A percentile compares a stretch with the other conserved stretches of the same genome.
These are phyloP conservation scores for Cladophialophora exuberans DNA, from an alignment of 2,329 filamentous ascomycete genomes.

Conservation along the genomic window DNA sequence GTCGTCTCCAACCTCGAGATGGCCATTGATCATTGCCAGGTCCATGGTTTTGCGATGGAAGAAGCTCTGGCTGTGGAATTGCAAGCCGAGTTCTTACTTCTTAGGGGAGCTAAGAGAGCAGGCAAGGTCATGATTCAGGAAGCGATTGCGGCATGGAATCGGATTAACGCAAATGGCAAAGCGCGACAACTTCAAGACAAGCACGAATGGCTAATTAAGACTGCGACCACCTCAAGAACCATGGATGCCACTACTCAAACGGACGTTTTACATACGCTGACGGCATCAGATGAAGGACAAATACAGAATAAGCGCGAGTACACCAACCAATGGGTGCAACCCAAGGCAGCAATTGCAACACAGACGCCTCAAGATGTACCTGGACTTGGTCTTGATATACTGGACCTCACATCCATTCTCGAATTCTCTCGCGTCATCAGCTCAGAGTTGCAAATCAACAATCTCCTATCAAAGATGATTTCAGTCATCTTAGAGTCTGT, in stretches of 20 bases:
- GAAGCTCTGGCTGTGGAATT: constrained; percentile 64
- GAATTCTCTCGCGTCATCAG: constrained; percentile 68
- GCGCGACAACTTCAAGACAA: constrained; percentile 60
- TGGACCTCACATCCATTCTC: constrained; percentile 66
- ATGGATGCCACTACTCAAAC: constrained; percentile 63
- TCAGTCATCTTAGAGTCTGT: constrained; percentile 67
- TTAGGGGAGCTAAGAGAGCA: constrained; percentile 61
- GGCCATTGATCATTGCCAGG: constrained; percentile 63
- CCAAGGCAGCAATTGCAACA: constrained; percentile 20
- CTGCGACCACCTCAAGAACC: constrained; percentile 54
- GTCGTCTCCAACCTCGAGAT: constrained; percentile 58
- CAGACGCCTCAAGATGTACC: constrained; percentile 31
- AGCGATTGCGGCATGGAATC: constrained; percentile 61
- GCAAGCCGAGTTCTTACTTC: constrained; percentile 62
- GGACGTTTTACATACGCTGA: constrained; percentile 40
- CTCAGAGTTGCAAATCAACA: constrained; percentile 66
- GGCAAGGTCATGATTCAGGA: constrained; percentile 62
- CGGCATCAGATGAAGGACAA: constrained; percentile 36
- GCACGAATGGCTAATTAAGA: constrained; percentile 64
- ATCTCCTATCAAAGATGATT: constrained; percentile 65
- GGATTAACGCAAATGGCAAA: constrained; percentile 63
- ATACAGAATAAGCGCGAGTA: constrained; percentile 38
- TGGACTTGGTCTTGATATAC: constrained; percentile 58
- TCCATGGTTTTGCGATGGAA: constrained; percentile 61
- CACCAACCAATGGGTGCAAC: constrained; percentile 32